These are phyloP conservation scores for Jatropha podagrica DNA, from an alignment of 441 rosid genomes.

Conservation along the genomic window DNA sequence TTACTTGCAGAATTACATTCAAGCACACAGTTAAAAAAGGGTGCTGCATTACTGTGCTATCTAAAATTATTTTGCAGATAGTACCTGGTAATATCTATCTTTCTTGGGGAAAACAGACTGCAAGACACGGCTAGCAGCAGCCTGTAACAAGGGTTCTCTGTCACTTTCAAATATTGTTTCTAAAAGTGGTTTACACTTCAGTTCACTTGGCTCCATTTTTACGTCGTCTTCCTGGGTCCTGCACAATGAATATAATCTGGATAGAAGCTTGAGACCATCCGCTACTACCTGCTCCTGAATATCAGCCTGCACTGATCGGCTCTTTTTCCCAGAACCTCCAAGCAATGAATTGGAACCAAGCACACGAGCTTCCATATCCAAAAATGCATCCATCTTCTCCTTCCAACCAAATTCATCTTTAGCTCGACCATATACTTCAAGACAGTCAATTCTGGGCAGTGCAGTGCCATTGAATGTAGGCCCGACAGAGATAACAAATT, in stretches of 20 bases:
- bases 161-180: conserved; percentile 93
- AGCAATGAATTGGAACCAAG: conserved; percentile 79
- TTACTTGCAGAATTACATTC: neutral
- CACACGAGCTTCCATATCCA: conserved; percentile 97
- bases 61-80: conserved; percentile 7
- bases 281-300: conserved; percentile 96
- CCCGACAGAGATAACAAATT: conserved; percentile 82
- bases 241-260: conserved; percentile 64
- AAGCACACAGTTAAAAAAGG: neutral
- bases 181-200: conserved; percentile 83
- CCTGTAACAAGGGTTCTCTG: conserved; percentile 87
- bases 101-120: conserved; percentile 86
- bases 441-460: conserved; percentile 89
- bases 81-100: conserved; percentile 90
- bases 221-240: conserved; percentile 65
- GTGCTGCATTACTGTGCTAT: neutral
- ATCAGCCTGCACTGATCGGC: conserved; percentile 65
- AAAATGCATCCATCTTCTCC: conserved; percentile 92
- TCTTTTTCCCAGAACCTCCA: conserved; percentile 72
- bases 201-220: conserved; percentile 52
- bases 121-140: conserved; percentile 91
- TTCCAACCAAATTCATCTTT: conserved; percentile 99
- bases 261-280: conserved; percentile 91
- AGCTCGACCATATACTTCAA: conserved; percentile 98
- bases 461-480: conserved; percentile 86